Base-by-base conservation (phyloP, 345 rosid genomes). In the Arabis alpina region DNA sequence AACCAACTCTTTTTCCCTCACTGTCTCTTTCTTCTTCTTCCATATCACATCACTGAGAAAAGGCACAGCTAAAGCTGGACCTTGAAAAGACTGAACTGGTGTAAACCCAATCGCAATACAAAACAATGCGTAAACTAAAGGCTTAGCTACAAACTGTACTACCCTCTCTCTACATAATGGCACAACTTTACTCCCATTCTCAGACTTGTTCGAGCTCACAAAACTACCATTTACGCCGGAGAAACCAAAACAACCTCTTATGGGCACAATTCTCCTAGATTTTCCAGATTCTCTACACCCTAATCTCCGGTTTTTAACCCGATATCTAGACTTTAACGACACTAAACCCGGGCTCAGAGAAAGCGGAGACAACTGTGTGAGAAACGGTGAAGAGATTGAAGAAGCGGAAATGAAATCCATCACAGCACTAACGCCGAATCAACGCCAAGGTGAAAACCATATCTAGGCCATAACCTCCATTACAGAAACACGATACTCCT, bases 91-190 rank as follows among this genome's bases (percentile, higher is more conserved):
- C 19, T 73, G 68, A 79, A 84, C 34, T 28, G 88, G 87, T 9
- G 76, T 70, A 66, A 90, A 79, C 56, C 95, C 93, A 43, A 83
- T 64, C 55, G 90, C 93, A 64, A 90, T 60, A 73, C 86, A 90
- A 76, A 84, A 69, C 71, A 89, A 74, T 11, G 82, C 77, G 72
- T 73, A 86, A 10, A 74, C 84, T 52, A 89, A 45, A 40, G 81
- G 78, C 80, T 78, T 85, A 0, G 82, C 68, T 19, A 83, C 52
- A 37, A 76, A 73, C 58, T 69, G 68, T 56, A 86, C 13, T n/a
- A 72, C 51, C 10, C 74, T 50, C 61, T 66, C 80, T 44, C 62
- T 71, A 19, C 23, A 19, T 19, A 19, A 19, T 19, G 23, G 23
- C 36, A 39, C 24, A 45, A 11, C 44, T n/a, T 50, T 49, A 45